phyloP scores from a whole-genome alignment of 2,329 filamentous ascomycete genomes.

The Arthroderma sp. region DNA sequence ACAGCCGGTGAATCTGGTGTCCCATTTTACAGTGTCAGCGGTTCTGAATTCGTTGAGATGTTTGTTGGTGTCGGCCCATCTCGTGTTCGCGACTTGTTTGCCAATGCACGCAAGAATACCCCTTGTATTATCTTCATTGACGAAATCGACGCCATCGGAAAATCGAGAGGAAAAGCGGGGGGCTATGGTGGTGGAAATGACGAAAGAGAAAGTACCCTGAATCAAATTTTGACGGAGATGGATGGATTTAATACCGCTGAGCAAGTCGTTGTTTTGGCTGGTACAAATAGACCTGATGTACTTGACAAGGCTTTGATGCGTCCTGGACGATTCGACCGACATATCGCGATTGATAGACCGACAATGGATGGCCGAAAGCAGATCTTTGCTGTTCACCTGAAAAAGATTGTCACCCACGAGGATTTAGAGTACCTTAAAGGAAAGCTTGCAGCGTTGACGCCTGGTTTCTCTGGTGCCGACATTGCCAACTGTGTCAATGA shows the following conservation, averaged over 20 bases:
- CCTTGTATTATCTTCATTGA: slow-evolving; percentile 99
- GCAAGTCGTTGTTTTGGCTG: slow-evolving; percentile 90
- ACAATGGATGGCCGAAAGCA: slow-evolving; percentile 95
- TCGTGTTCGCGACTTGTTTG: slow-evolving; percentile 85
- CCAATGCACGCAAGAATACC: slow-evolving; percentile 85
- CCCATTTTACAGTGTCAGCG: slow-evolving; percentile 95
- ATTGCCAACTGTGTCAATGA: slow-evolving; percentile 99
- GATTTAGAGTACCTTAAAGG: slow-evolving; percentile 79
- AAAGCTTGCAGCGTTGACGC: slow-evolving; percentile 79
- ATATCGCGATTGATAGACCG: slow-evolving; percentile 86
- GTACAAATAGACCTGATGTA: slow-evolving; percentile 90
- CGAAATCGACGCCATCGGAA: slow-evolving; percentile 95
- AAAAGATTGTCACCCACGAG: slow-evolving; percentile 87
- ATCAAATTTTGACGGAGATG: slow-evolving; percentile 98
- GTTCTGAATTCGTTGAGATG: slow-evolving; percentile 99
- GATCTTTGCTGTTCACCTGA: slow-evolving; percentile 88
- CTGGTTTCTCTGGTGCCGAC: slow-evolving; percentile 92
- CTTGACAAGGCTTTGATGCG: slow-evolving; percentile 93
- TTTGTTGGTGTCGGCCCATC: slow-evolving; percentile 97
- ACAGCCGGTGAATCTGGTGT: slow-evolving; percentile 94
- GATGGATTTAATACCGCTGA: slow-evolving; percentile 96
- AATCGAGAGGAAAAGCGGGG: slow-evolving; percentile 69
- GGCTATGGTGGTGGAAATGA: slow-evolving; percentile 89
- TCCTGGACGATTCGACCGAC: slow-evolving; percentile 90
- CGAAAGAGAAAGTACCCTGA: slow-evolving; percentile 90